Evolutionary conservation across 768 basidiomycete species (phyloP).

Genomic region (Phaffia tasmanica): DNA sequence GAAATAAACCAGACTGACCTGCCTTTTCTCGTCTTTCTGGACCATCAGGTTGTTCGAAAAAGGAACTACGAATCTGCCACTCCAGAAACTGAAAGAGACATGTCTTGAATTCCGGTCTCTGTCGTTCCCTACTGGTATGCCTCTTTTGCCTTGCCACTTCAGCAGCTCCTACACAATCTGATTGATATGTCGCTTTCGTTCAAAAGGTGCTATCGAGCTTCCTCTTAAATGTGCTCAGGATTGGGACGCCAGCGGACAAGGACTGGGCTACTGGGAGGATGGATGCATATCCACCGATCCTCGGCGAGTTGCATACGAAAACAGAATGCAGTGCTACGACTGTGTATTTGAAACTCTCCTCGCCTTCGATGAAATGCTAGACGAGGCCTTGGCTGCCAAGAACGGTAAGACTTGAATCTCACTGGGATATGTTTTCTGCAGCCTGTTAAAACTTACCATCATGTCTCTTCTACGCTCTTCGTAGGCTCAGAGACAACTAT

Average conservation of each 20-base stretch:
- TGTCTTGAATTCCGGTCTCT: conserved; percentile 80
- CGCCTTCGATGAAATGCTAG: conserved; percentile 55
- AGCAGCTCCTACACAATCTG: not conserved
- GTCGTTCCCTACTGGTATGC: conserved; percentile 65
- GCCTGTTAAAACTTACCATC: not conserved
- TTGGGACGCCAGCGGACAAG: conserved; percentile 60
- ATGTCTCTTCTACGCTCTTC: not conserved
- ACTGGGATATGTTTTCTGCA: too few species aligned
- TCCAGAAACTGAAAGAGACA: conserved; percentile 73
- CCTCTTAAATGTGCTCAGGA: conserved; percentile 71
- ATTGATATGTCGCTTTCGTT: not conserved
- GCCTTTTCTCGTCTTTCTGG: not conserved
- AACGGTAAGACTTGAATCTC: not conserved
- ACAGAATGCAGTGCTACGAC: conserved; percentile 64
- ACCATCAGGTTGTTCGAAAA: conserved; percentile 65
- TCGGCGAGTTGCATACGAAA: conserved; percentile 50
- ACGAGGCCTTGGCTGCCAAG: conserved; percentile 36
- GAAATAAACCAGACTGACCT: not conserved
- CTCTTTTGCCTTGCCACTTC: not conserved
- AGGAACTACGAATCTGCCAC: conserved; percentile 70
- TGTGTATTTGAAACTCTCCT: conserved; percentile 70
- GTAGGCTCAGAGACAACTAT: conserved; percentile 42
- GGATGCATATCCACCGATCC: conserved; percentile 52
- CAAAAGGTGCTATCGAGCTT: conserved; percentile 66
- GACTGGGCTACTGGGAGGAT: conserved; percentile 52